Evolutionary conservation across 139 green algal species (phyloP), one percentile per base, ranked within the genome.

Genomic region (Coelastrella sp.): DNA sequence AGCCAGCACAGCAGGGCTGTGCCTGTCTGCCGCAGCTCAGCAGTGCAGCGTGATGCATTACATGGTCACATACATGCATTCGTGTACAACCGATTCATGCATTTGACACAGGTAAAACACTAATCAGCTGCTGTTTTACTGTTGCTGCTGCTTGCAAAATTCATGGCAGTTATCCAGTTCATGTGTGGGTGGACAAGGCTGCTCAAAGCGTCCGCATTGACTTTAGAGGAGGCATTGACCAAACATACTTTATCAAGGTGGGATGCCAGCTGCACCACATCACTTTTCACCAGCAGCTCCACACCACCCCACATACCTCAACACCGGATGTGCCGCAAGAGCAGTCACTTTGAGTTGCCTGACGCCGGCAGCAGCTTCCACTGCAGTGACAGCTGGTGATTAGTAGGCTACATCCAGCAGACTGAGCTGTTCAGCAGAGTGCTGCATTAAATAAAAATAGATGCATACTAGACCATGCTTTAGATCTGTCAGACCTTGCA

Each of bases 171-270:
- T 89, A 89, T 56, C 49, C 7, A 11, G 85, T 89, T 70, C 85
- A 83, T 83, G 85, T 83, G 7, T 89, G 85, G 85, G 85, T 89
- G 0, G 85, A 89, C 85, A 82, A 83, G 70, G 72, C 72, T 14
- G 22, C 70, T 74, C 72, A 89, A 24, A 75, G 57, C 8, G 85
- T 89, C 4, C 24, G 85, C 6, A 72, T 89, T 9, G 85, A 89
- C 25, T 74, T 89, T n/a, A 68, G 85, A 24, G 56, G 27, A 9
- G 72, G 85, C n/a, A 27, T 73, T 20, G 57, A 89, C 57, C 56
- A 89, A 17, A 82, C 57, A 7, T 83, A 83, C 49, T 83, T 89
- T 35, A 56, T 89, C 8, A 73, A 61, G 85, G 85, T 89, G 20
- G 61, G 85, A 49, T 49, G 35, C 35, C 35, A 49, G 35, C 35